Evolutionary conservation across 495 filamentous ascomycete genomes (phyloP).

Genomic region (Penicillium canariense): DNA sequence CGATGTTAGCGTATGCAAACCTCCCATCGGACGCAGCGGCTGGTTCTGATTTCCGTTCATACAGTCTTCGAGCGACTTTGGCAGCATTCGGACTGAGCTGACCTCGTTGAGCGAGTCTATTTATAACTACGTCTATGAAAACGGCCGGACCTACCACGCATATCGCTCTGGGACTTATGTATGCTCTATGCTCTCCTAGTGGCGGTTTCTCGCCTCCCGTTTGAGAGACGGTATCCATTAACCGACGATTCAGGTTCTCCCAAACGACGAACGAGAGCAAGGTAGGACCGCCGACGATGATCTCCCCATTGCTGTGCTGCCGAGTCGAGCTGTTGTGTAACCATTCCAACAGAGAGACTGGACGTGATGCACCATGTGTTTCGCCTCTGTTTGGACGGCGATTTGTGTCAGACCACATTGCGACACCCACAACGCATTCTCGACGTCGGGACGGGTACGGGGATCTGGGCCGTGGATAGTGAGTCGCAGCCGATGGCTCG

Average conservation of each 20-base stretch:
- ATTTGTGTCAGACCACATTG: constrained; percentile 13
- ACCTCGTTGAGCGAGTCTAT: constrained; percentile 25
- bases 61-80: constrained; percentile 13
- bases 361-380: constrained; percentile 22
- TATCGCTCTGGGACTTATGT: constrained; percentile 22
- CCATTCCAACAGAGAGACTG: constrained; percentile 11
- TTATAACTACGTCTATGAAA: constrained; percentile 27
- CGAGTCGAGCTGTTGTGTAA: background rate
- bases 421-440: constrained; percentile 43
- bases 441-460: constrained; percentile 50
- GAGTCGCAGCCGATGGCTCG: background rate
- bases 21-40: background rate
- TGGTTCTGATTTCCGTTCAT: background rate
- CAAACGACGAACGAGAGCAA: constrained; percentile 29
- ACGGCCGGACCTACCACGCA: constrained; percentile 29
- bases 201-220: too few relatives aligned
- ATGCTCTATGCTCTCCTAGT: constrained; percentile 1
- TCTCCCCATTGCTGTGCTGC: background rate
- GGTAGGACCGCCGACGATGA: constrained; percentile 1
- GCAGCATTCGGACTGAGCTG: constrained; percentile 18
- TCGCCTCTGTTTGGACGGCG: constrained; percentile 14
- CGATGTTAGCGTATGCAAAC: constrained; percentile 11
- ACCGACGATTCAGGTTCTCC: constrained; percentile 13
- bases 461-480: constrained; percentile 53
- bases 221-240: too few relatives aligned